Evolutionary conservation across 441 rosid genomes (phyloP).

Genomic region (Flueggea neowawraea): DNA sequence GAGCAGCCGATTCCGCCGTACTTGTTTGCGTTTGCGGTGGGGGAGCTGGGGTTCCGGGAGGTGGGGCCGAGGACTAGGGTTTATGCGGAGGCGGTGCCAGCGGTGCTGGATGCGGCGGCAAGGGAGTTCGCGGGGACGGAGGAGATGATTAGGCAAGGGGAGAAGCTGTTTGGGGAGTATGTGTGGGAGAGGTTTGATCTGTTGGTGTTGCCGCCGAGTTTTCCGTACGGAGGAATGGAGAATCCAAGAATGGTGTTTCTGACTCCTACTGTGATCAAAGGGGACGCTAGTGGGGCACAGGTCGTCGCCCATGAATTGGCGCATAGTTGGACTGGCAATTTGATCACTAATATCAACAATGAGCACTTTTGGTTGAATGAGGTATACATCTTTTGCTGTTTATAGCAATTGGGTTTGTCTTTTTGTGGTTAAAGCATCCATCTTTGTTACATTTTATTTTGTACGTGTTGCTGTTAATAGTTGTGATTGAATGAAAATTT

Average conservation of each 20-base stretch:
- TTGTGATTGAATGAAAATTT: too few relatives aligned
- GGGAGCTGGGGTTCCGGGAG: conserved; percentile 67
- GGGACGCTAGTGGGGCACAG: conserved; percentile 88
- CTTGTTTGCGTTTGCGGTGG: conserved; percentile 84
- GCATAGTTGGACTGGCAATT: conserved; percentile 97
- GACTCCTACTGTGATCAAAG: conserved; percentile 93
- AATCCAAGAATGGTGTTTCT: conserved; percentile 91
- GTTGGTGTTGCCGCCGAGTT: conserved; percentile 87
- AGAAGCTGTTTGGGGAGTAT: conserved; percentile 72
- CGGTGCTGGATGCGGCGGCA: conserved; percentile 73
- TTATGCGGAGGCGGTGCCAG: conserved; percentile 64
- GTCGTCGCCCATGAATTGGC: conserved; percentile 96
- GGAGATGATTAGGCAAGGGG: conserved; percentile 86
- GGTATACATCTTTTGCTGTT: conserved; percentile 29
- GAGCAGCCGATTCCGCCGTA: conserved; percentile 88
- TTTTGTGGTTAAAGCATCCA: too few relatives aligned
- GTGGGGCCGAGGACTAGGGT: conserved; percentile 87
- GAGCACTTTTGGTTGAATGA: conserved; percentile 97
- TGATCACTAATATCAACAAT: conserved; percentile 81
- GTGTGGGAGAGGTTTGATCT: conserved; percentile 92
- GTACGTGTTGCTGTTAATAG: too few relatives aligned
- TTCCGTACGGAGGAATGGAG: conserved; percentile 98
- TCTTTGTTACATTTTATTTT: too few relatives aligned
- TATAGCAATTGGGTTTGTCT: neutral
- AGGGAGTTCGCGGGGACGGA: conserved; percentile 80